Evolutionary conservation across 805 yeast species (phyloP), one percentile per base, ranked within the genome.

Genomic region (Lachancea kluyveri): DNA sequence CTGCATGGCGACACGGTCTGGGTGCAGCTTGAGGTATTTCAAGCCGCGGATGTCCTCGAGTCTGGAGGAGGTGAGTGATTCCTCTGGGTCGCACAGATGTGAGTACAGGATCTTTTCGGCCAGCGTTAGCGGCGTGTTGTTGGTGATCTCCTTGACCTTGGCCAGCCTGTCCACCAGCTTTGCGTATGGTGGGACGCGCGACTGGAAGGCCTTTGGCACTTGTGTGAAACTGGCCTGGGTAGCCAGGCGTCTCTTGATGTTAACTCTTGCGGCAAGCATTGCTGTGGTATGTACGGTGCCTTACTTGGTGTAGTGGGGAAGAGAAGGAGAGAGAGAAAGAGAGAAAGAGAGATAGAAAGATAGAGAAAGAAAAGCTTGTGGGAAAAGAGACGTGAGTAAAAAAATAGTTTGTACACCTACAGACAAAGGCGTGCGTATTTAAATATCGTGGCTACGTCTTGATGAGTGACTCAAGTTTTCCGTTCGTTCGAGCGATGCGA

Each of bases 1-100:
- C 69, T 92, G 98, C 94, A 94, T 90, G 17, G 98, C 98, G 28
- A 92, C 97, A 59, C 98, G 77, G 59, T 92, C 98, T 15, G 98
- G 98, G 58, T 83, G 77, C 50, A 92, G 72, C 68, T 92, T 92
- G 59, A 92, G 72, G 64, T 92, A 92, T 32, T 88, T 77, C 30
- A 78, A 68, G 46, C 98, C 99, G 64, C 98, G 77, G 42, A 80
- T 64, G 45, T 72, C 70, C 31, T 65, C 50, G 11, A 74, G 54
- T 33, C 65, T 60, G 8, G 74, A 70, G 11, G 68, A 65, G 42
- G 68, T 73, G 43, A 85, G 72, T n/a, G 78, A 66, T 51, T 83
- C 94, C 49, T 83, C 90, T 21, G 96, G 96, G 49, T 86, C 69
- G 36, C 78, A 84, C 56, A 92, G 69, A 62, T 92, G 99, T 13